phyloP scores from a whole-genome alignment of 2,329 filamentous ascomycete species.

The Acrocalymma vagum region DNA sequence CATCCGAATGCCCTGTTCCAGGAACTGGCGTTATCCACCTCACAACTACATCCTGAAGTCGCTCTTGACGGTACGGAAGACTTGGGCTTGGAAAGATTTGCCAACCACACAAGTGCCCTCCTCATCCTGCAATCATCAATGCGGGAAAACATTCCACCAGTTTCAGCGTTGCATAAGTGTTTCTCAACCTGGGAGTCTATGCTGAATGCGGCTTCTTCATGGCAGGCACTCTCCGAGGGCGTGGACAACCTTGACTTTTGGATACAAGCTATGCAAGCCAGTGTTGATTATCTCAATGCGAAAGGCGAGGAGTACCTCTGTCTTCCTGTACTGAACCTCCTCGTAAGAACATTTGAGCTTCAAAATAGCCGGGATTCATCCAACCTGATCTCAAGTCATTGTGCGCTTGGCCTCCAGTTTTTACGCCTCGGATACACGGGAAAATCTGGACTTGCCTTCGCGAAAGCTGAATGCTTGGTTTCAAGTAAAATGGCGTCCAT shows the following conservation, averaged over 20 bases:
- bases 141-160: slow-evolving; percentile 35
- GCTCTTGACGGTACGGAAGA: slow-evolving; percentile 45
- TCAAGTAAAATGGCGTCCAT: slow-evolving; percentile 50
- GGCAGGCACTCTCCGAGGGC: slow-evolving; percentile 50
- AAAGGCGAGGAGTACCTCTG: slow-evolving; percentile 62
- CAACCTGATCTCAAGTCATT: slow-evolving; percentile 52
- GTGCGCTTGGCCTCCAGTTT: slow-evolving; percentile 63
- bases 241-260: slow-evolving; percentile 62
- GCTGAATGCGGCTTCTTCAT: slow-evolving; percentile 37
- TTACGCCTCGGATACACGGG: slow-evolving; percentile 68
- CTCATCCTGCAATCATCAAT: slow-evolving; percentile 54
- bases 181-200: slow-evolving; percentile 50
- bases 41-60: too few species aligned
- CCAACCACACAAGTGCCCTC: slow-evolving; percentile 45
- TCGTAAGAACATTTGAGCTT: slow-evolving; percentile 58
- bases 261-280: slow-evolving; percentile 60
- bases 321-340: slow-evolving; percentile 59
- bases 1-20: slow-evolving; percentile 65
- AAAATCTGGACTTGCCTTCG: slow-evolving; percentile 66
- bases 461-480: slow-evolving; percentile 63
- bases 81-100: slow-evolving; percentile 38
- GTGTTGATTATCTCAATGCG: slow-evolving; percentile 66
- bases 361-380: slow-evolving; percentile 46
- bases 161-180: slow-evolving; percentile 35
- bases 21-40: slow-evolving; percentile 3